Conservation (phyloP, 2,329 filamentous ascomycete genomes). For the Pleomassaria siparia region DNA sequence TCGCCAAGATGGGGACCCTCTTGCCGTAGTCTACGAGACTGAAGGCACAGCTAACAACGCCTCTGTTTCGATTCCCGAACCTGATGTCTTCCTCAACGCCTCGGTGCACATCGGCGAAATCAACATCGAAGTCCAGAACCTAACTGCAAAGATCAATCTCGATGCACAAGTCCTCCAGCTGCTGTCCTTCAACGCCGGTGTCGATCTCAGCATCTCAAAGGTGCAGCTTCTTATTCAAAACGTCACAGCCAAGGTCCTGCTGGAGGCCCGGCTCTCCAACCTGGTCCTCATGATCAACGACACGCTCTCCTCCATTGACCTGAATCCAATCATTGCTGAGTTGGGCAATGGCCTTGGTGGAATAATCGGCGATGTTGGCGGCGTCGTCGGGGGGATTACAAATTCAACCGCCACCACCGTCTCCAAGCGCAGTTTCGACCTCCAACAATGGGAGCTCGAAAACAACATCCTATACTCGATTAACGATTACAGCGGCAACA, state of each 20-base stretch:
- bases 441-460: slow-evolving; percentile 50
- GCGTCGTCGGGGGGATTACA: slow-evolving; percentile 25
- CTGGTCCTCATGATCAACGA: slow-evolving; percentile 62
- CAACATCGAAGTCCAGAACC: slow-evolving; percentile 59
- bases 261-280: slow-evolving; percentile 63
- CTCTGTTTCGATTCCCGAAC: slow-evolving; percentile 48
- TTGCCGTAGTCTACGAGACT: slow-evolving; percentile 57
- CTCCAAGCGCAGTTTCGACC: slow-evolving; percentile 31
- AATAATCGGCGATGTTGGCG: slow-evolving; percentile 48
- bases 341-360: slow-evolving; percentile 53
- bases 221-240: slow-evolving; percentile 61
- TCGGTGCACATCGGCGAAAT: slow-evolving; percentile 61
- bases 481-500: slow-evolving; percentile 60
- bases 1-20: slow-evolving; percentile 52
- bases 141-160: slow-evolving; percentile 63
- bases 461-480: slow-evolving; percentile 63
- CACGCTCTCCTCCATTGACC: slow-evolving; percentile 60
- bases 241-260: slow-evolving; percentile 59
- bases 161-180: slow-evolving; percentile 61
- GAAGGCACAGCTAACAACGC: slow-evolving; percentile 51
- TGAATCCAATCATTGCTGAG: slow-evolving; percentile 62
- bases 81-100: slow-evolving; percentile 64
- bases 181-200: slow-evolving; percentile 62
- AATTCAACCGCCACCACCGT: slow-evolving; percentile 8
- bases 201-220: slow-evolving; percentile 60